phyloP scores from a whole-genome alignment of 2,329 filamentous ascomycete species.

The Phialophora chinensis region DNA sequence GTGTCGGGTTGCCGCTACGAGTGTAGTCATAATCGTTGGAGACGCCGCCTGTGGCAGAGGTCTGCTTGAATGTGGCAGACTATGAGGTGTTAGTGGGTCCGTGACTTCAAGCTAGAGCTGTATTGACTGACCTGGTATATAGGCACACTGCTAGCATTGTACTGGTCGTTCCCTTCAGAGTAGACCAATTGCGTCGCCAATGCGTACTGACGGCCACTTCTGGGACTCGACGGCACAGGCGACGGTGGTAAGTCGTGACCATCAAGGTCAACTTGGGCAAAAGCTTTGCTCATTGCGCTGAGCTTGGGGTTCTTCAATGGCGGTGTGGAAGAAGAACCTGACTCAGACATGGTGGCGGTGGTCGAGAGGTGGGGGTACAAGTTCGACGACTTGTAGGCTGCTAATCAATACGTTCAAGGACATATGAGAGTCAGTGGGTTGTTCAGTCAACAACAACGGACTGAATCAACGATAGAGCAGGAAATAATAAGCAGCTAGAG shows the following conservation, averaged over 20 bases:
- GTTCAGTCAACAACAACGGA: slow-evolving; percentile 3
- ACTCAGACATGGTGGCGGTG: slow-evolving; percentile 39
- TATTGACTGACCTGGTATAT: slow-evolving; percentile 76
- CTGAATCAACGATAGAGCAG: background rate
- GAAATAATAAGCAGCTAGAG: slow-evolving; percentile 8
- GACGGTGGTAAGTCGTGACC: slow-evolving; percentile 88
- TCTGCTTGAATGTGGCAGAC: slow-evolving; percentile 97
- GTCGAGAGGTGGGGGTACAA: slow-evolving; percentile 37
- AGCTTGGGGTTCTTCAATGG: slow-evolving; percentile 40
- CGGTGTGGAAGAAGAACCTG: slow-evolving; percentile 40
- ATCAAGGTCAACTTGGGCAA: slow-evolving; percentile 74
- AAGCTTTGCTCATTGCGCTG: slow-evolving; percentile 55
- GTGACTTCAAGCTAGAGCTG: background rate
- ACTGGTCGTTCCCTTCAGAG: slow-evolving; percentile 94
- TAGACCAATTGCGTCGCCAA: slow-evolving; percentile 96
- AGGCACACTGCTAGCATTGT: slow-evolving; percentile 92
- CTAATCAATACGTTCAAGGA: slow-evolving; percentile 40
- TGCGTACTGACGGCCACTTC: slow-evolving; percentile 84
- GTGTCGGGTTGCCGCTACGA: slow-evolving; percentile 93
- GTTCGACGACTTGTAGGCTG: slow-evolving; percentile 39
- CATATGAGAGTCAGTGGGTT: slow-evolving; percentile 34
- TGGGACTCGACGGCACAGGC: slow-evolving; percentile 88
- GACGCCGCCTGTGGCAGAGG: slow-evolving; percentile 67
- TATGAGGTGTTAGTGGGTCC: slow-evolving; percentile 42
- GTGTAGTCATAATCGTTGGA: slow-evolving; percentile 95